A percentile compares a stretch with the other conserved stretches of the same genome.
phyloP scores from a whole-genome alignment of 768 basidiomycete genomes.

The Hericium alpestre region DNA sequence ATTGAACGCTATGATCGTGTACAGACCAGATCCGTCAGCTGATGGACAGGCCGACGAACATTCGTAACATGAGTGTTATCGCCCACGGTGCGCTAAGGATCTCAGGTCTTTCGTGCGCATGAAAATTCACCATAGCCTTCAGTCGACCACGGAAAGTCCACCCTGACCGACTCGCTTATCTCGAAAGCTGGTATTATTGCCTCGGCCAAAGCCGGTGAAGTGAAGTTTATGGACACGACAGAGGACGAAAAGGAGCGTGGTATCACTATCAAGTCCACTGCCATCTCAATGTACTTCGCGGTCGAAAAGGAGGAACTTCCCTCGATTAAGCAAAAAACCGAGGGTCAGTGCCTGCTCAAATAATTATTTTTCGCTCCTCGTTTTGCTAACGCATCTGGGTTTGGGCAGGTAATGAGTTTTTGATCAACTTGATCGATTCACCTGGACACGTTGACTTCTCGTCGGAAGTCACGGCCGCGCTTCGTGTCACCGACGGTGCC shows the following conservation, averaged over 20 bases:
- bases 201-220: constrained; percentile 83
- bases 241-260: constrained; percentile 99
- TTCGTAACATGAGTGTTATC: constrained; percentile 92
- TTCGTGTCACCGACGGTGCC: constrained; percentile 99
- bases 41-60: constrained; percentile 87
- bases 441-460: constrained; percentile 99
- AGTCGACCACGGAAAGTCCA: constrained; percentile 99
- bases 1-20: constrained; percentile 18
- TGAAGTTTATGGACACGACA: constrained; percentile 95
- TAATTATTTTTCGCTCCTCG: background rate
- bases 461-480: constrained; percentile 97
- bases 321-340: constrained; percentile 89
- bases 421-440: constrained; percentile 99
- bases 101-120: constrained; percentile 13
- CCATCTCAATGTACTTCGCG: constrained; percentile 99
- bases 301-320: constrained; percentile 80
- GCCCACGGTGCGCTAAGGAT: constrained; percentile 59
- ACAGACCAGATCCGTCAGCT: constrained; percentile 78
- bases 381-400: constrained; percentile 6
- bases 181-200: constrained; percentile 99
- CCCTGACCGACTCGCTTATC: constrained; percentile 96
- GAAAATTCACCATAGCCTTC: constrained; percentile 5
- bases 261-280: constrained; percentile 99
- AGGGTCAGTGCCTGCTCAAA: constrained; percentile 34
- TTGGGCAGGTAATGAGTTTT: constrained; percentile 74